Percentiles rank a stretch among this genome's conserved stretches.
phyloP scores from a whole-genome alignment of 2,329 filamentous ascomycete species.

The Penicillium sp. region DNA sequence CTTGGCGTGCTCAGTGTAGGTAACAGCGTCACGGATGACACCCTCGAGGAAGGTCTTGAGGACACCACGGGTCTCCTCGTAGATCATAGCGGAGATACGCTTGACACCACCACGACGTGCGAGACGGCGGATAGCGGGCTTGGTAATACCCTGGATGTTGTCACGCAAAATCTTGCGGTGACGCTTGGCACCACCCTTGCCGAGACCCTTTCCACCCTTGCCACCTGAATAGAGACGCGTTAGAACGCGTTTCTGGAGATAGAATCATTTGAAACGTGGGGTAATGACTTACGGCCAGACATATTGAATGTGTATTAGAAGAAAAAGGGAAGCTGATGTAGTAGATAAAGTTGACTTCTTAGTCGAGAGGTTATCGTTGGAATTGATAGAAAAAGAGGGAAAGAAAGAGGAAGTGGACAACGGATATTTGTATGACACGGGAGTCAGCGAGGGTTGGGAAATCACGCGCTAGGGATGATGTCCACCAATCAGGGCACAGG shows the following conservation, averaged over 20 bases:
- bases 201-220: conserved; percentile 96
- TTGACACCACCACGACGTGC: conserved; percentile 99
- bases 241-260: conserved; percentile 36
- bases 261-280: conserved; percentile 9
- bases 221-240: conserved; percentile 63
- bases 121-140: conserved; percentile 97
- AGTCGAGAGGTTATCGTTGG: conserved; percentile 18
- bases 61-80: conserved; percentile 79
- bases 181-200: conserved; percentile 97
- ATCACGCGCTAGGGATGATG: conserved; percentile 38
- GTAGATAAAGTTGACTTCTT: conserved; percentile 24
- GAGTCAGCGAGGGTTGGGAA: conserved; percentile 31
- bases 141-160: conserved; percentile 99
- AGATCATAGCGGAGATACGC: conserved; percentile 97
- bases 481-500: conserved; percentile 39
- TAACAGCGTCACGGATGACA: conserved; percentile 76
- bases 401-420: conserved; percentile 28
- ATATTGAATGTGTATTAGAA: conserved; percentile 48
- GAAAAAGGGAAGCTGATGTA: conserved; percentile 12
- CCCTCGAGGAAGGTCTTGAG: conserved; percentile 81
- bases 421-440: conserved; percentile 43
- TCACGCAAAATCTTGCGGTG: conserved; percentile 99
- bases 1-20: conserved; percentile 82
- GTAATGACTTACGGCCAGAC: conserved; percentile 57
- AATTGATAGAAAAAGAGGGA: conserved; percentile 28